These are phyloP conservation scores for Rhizopus delemar DNA, from an alignment of 371 early-diverging fungal species.

Conservation along the genomic window DNA sequence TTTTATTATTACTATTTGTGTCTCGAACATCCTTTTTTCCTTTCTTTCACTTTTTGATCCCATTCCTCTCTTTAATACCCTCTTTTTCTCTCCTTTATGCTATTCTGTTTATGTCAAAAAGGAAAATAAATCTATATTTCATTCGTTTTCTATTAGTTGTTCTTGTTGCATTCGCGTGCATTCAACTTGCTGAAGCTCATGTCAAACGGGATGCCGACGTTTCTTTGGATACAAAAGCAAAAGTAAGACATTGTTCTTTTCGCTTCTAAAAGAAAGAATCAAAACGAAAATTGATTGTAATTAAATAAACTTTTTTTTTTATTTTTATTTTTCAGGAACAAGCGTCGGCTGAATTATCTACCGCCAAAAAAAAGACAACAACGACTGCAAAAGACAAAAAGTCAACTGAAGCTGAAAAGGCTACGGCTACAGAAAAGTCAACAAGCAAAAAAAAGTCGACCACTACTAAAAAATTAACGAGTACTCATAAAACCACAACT, in stretches of 20 bases:
- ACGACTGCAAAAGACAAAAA: conserved; percentile 2
- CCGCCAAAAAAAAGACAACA: background rate
- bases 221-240: background rate
- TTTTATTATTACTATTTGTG: background rate
- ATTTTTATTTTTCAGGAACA: too few relatives aligned
- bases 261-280: too few relatives aligned
- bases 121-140: conserved; percentile 4
- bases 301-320: too few relatives aligned
- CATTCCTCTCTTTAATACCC: conserved; percentile 1
- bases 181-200: background rate
- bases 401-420: conserved; percentile 1
- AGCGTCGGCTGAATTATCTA: background rate
- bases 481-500: background rate
- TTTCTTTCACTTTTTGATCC: conserved; percentile 1
- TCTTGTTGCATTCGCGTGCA: background rate
- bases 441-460: conserved; percentile 2
- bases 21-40: conserved; percentile 1
- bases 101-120: conserved; percentile 2
- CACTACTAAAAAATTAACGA: background rate
- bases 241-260: background rate
- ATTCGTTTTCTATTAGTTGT: background rate
- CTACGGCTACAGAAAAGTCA: conserved; percentile 8
- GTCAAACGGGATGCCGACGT: background rate
- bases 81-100: conserved; percentile 1
- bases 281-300: too few relatives aligned